Conservation (phyloP, 2,329 filamentous ascomycete genomes). For the Biscogniauxia mediterranea region DNA sequence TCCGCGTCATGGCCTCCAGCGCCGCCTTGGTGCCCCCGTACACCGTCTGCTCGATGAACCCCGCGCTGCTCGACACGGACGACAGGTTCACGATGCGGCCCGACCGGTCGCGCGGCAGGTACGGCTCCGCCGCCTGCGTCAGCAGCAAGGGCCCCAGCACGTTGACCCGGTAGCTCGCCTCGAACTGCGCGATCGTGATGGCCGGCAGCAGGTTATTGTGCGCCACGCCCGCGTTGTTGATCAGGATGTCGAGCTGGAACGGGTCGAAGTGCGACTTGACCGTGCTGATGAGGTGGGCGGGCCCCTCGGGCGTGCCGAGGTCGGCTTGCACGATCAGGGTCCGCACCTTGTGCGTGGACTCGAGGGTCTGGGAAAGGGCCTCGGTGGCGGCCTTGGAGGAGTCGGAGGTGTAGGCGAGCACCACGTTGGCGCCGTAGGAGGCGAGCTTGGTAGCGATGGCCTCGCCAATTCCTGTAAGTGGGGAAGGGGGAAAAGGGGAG, state of each 20-base stretch:
- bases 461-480: slow-evolving; percentile 63
- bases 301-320: slow-evolving; percentile 61
- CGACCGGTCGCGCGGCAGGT: slow-evolving; percentile 67
- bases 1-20: slow-evolving; percentile 57
- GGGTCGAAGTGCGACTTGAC: slow-evolving; percentile 50
- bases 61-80: slow-evolving; percentile 52
- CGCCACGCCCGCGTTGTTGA: slow-evolving; percentile 81
- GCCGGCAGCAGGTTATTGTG: slow-evolving; percentile 65
- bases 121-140: slow-evolving; percentile 68
- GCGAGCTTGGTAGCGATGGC: slow-evolving; percentile 67
- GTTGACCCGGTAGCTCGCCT: slow-evolving; percentile 73
- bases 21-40: slow-evolving; percentile 60
- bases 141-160: slow-evolving; percentile 78
- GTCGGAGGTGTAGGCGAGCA: slow-evolving; percentile 66
- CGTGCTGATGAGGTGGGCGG: slow-evolving; percentile 56
- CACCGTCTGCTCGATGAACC: slow-evolving; percentile 54
- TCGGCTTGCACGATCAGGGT: slow-evolving; percentile 68
- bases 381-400: slow-evolving; percentile 43
- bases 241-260: slow-evolving; percentile 76
- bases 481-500: not conserved
- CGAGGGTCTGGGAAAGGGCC: slow-evolving; percentile 63
- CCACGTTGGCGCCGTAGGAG: slow-evolving; percentile 65
- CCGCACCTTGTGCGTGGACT: slow-evolving; percentile 55
- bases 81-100: slow-evolving; percentile 56
- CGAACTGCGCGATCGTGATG: slow-evolving; percentile 62